Conservation (phyloP, 73 alveolate species). For the Durusdinium trenchii region DNA sequence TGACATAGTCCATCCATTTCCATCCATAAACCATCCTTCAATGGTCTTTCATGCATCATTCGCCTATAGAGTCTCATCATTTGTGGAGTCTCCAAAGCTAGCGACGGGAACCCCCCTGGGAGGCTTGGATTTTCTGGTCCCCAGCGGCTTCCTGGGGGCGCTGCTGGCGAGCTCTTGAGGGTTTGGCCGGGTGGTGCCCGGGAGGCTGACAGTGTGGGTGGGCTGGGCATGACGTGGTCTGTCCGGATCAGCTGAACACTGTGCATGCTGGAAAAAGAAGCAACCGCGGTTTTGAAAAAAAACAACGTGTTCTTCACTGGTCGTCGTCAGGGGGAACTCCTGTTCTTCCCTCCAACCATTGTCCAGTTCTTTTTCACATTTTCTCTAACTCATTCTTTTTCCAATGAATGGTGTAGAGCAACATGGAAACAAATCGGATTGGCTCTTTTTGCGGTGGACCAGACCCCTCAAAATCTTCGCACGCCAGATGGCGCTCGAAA, state of each 20-base stretch:
- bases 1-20: neutral
- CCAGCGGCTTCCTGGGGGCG: neutral
- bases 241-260: no score
- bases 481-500: no score
- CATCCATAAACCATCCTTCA: no score
- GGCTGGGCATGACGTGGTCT: no score
- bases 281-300: no score
- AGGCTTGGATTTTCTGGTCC: neutral
- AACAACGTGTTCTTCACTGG: no score
- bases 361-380: neutral
- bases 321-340: neutral
- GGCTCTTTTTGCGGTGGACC: neutral
- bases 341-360: neutral
- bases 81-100: neutral
- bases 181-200: no score
- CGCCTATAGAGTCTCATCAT: neutral
- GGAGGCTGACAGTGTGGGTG: no score
- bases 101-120: neutral
- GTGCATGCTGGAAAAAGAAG: no score
- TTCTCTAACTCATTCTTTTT: neutral
- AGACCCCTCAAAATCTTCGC: no score
- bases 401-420: neutral
- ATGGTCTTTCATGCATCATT: no score
- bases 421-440: neutral
- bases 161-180: no score